Percentiles rank a stretch among this genome's conserved stretches.
These are phyloP conservation scores for Geranium incanum DNA, from an alignment of 441 rosid genomes.

Conservation along the genomic window DNA sequence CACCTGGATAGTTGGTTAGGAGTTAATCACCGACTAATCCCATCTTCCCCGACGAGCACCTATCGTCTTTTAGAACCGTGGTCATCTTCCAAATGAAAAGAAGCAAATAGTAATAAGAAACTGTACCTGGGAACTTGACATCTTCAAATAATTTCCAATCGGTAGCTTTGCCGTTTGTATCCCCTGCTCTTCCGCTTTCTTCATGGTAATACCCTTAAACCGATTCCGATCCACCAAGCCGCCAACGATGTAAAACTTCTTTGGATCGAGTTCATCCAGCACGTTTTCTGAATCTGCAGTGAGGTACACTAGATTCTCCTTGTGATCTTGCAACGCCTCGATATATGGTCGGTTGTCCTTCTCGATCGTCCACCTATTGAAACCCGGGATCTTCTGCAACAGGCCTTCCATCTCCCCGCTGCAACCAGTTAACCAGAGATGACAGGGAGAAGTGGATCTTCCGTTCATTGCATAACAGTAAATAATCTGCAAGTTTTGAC, in stretches of 20 bases:
- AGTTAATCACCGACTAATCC: too few species aligned
- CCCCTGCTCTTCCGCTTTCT: conserved; percentile 80
- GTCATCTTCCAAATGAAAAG: not conserved
- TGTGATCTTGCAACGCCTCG: conserved; percentile 57
- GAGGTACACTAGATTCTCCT: conserved; percentile 68
- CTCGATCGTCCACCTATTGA: conserved; percentile 81
- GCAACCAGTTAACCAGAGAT: conserved; percentile 81
- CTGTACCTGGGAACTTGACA: conserved; percentile 86
- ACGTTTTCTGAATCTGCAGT: conserved; percentile 77
- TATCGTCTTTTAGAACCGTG: not conserved
- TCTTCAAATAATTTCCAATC: conserved; percentile 70
- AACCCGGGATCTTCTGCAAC: conserved; percentile 67
- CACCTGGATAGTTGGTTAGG: too few species aligned
- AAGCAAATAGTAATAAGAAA: conserved; percentile 2
- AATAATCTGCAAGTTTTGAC: conserved; percentile 51
- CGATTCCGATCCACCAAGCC: conserved; percentile 87
- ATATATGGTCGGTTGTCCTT: conserved; percentile 58
- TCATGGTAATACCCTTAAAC: conserved; percentile 79
- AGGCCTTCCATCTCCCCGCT: conserved; percentile 55
- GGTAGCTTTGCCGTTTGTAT: conserved; percentile 83
- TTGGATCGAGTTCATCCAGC: conserved; percentile 54
- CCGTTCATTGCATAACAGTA: conserved; percentile 86
- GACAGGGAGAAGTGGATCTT: conserved; percentile 48
- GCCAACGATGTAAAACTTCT: conserved; percentile 57
- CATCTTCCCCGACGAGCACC: too few species aligned